Base-by-base conservation (phyloP, 78 protist genomes). In the Bigelowiella natans region DNA sequence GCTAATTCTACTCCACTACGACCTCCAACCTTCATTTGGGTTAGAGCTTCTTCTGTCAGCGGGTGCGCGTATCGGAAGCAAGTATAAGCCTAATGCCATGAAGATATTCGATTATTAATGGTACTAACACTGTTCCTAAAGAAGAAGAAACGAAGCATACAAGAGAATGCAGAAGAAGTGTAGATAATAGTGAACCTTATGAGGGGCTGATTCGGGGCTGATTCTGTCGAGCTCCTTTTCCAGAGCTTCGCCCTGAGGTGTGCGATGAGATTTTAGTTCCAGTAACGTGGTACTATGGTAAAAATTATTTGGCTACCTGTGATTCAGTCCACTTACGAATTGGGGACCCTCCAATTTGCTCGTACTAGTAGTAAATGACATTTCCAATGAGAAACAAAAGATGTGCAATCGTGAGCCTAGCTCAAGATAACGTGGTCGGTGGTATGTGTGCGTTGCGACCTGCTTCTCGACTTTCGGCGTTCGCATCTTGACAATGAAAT, bases 261-360 rank as follows among this genome's bases (percentile, higher is more conserved):
- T 51, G 18, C 34, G 7, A 51, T 51, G 18, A 26, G 18, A 26
- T 26, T 51, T 26, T 51, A 51, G 73, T 51, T 51, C 18, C 18
- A 51, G 73, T 18, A 51, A 51, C 73, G 73, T 18, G 18, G n/a
- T n/a, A n/a, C n/a, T n/a, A n/a, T n/a, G n/a, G n/a, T n/a, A n/a
- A n/a, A n/a, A n/a, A n/a, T n/a, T n/a, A n/a, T n/a, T 51, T 26
- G 34, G 18, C 34, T 18, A 51, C 73, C 73, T 51, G 73, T 7
- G 73, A 51, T 18, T 85, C 87, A 11, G 87, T 85, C 87, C 87
- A 85, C 87, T 85, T 85, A 26, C 87, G 87, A 37, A 85, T 85
- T 85, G 87, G 87, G 7, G 51, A 37, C 11, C 87, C 87, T 28
- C 87, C 87, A 11, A 85, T 85, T 11, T 34, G 30, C 87, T 85